Base-by-base conservation (phyloP, 1,284 basidiomycete genomes). In the Tetrapyrgos nigripes region DNA sequence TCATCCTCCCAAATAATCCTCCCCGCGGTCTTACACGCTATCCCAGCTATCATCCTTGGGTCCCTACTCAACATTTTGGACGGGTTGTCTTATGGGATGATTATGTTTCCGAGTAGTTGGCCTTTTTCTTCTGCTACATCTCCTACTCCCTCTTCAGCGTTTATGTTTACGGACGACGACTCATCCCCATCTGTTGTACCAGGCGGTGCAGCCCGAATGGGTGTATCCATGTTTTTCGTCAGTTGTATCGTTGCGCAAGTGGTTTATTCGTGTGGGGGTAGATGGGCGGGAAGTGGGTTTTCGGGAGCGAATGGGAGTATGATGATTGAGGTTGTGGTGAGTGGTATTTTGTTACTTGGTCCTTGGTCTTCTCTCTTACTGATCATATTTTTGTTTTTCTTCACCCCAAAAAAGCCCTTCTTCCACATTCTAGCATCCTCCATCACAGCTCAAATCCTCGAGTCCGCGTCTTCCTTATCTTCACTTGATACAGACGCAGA, bases 281-380 rank as follows among this genome's bases (percentile, higher is more conserved):
- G 93, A 0, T 77, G 88, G 13, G 95, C 96, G 1, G 96, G 93
- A 1, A 95, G 92, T 64, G 92, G 91, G 40, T 98, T 98, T 74
- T 83, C 83, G 11, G 91, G 92, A 48, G 94, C 90, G 0, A 98
- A 97, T 75, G 96, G 96, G 9, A 96, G 93, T 55, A 98, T 98
- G 96, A 97, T 98, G 95, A 98, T 98, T 63, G 96, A 98, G 74
- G 94, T 96, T 11, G 94, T 97, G 64, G 91, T 93, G 72, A 58
- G 89, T 85, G 31, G 40, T 26, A 13, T 33, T 9, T n/a, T 3
- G n/a, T 26, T 43, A 8, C 14, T 14, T 33, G 31, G 8, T 33
- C 31, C 14, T 14, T 33, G 9, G 9, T 33, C 31, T 5, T 4
- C 21, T 53, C n/a, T 19, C 59, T 46, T 17, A 37, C 56, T 57